phyloP scores from a whole-genome alignment of 2,329 filamentous ascomycete species.

The Penicillium sp. region DNA sequence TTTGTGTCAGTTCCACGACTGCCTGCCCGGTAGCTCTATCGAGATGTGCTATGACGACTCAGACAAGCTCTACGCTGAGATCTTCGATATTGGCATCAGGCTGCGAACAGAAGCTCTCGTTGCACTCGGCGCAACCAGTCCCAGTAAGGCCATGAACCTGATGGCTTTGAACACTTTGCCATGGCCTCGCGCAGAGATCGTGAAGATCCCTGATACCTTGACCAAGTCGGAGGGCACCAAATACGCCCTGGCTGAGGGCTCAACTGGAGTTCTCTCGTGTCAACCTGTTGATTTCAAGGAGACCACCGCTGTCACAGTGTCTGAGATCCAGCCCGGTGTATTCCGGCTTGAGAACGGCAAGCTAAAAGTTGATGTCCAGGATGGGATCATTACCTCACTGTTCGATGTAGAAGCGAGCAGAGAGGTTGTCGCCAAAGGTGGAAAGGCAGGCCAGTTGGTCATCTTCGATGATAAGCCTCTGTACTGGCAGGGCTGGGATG shows the following conservation, averaged over 20 bases:
- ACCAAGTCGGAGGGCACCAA: slow-evolving; percentile 20
- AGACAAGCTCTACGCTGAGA: slow-evolving; percentile 76
- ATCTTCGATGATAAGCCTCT: slow-evolving; percentile 96
- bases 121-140: slow-evolving; percentile 56
- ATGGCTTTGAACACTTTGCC: slow-evolving; percentile 78
- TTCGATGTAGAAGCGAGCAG: slow-evolving; percentile 68
- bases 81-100: slow-evolving; percentile 71
- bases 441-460: slow-evolving; percentile 84
- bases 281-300: slow-evolving; percentile 23
- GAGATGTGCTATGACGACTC: slow-evolving; percentile 99
- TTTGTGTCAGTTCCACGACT: slow-evolving; percentile 96
- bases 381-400: slow-evolving; percentile 77
- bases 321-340: slow-evolving; percentile 53
- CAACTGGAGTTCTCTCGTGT: slow-evolving; percentile 41
- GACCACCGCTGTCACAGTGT: slow-evolving; percentile 42
- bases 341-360: slow-evolving; percentile 77
- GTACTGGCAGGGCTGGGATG: slow-evolving; percentile 98
- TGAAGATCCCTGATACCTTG: slow-evolving; percentile 53
- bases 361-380: slow-evolving; percentile 65
- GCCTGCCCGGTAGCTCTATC: slow-evolving; percentile 87
- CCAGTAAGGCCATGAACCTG: slow-evolving; percentile 44
- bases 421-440: slow-evolving; percentile 67
- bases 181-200: slow-evolving; percentile 73
- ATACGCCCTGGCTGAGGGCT: slow-evolving; percentile 46
- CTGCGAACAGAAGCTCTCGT: slow-evolving; percentile 65